Conservation (phyloP, 495 filamentous ascomycete species). For the Podospora pseudopauciseta region DNA sequence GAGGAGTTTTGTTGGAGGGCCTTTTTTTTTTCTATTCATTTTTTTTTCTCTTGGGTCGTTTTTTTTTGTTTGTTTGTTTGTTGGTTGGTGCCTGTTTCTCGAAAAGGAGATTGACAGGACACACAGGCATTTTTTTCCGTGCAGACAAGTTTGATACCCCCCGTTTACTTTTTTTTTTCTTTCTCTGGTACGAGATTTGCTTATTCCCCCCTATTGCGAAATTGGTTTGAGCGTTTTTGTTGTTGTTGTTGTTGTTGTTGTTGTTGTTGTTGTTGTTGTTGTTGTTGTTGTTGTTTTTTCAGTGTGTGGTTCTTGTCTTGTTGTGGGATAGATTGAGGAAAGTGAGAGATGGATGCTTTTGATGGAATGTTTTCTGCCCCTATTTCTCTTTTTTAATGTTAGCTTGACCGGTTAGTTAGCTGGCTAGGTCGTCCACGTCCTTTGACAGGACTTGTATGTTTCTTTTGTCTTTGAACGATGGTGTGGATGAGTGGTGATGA, state of each 20-base stretch:
- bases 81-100: neutral
- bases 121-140: neutral
- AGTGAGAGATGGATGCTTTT: neutral
- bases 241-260: too few relatives aligned
- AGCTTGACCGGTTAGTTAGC: neutral
- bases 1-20: neutral
- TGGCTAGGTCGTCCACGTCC: neutral
- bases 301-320: neutral
- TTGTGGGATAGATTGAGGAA: neutral
- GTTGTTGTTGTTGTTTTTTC: neutral
- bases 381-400: neutral
- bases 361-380: neutral
- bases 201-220: neutral
- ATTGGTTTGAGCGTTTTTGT: neutral
- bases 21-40: neutral
- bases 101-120: neutral
- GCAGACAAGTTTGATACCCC: neutral
- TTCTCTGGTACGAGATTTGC: neutral
- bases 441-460: neutral
- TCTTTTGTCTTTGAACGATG: neutral
- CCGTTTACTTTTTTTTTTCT: neutral
- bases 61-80: neutral
- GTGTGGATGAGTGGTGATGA: neutral
- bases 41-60: neutral
- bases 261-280: too few relatives aligned